These are phyloP conservation scores for Fomitiporia mediterranea DNA, from an alignment of 1,284 basidiomycete genomes.

Conservation along the genomic window DNA sequence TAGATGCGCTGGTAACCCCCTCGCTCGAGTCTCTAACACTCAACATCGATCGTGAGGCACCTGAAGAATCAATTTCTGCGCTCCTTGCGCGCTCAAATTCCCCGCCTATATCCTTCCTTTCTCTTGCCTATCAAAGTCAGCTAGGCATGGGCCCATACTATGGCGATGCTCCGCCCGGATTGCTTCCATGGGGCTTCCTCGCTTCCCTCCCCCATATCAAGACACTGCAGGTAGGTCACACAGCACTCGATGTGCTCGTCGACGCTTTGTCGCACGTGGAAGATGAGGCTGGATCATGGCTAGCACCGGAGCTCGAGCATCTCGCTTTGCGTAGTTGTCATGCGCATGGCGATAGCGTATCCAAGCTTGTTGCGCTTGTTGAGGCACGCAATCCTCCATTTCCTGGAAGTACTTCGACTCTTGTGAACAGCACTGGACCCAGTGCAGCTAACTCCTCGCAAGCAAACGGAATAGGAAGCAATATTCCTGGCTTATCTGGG, in stretches of 20 bases:
- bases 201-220: conserved; percentile 43
- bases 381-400: conserved; percentile 55
- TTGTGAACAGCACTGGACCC: not conserved
- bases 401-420: not conserved
- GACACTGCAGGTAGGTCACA: conserved; percentile 55
- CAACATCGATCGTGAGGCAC: conserved; percentile 60
- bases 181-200: conserved; percentile 48
- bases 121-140: conserved; percentile 45
- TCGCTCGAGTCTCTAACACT: conserved; percentile 49
- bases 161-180: conserved; percentile 33
- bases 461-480: not conserved
- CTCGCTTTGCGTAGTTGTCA: conserved; percentile 54
- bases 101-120: conserved; percentile 51
- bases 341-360: conserved; percentile 29
- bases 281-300: conserved; percentile 41
- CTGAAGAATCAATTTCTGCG: conserved; percentile 58
- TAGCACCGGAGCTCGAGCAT: conserved; percentile 52
- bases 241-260: conserved; percentile 56
- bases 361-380: conserved; percentile 62
- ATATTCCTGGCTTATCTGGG: not conserved
- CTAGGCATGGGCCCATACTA: conserved; percentile 31
- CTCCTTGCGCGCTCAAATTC: conserved; percentile 53
- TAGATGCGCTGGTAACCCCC: conserved; percentile 59
- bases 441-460: not conserved
- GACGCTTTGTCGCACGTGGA: conserved; percentile 51